phyloP scores from a whole-genome alignment of 441 rosid species.

The Populus hybrid region DNA sequence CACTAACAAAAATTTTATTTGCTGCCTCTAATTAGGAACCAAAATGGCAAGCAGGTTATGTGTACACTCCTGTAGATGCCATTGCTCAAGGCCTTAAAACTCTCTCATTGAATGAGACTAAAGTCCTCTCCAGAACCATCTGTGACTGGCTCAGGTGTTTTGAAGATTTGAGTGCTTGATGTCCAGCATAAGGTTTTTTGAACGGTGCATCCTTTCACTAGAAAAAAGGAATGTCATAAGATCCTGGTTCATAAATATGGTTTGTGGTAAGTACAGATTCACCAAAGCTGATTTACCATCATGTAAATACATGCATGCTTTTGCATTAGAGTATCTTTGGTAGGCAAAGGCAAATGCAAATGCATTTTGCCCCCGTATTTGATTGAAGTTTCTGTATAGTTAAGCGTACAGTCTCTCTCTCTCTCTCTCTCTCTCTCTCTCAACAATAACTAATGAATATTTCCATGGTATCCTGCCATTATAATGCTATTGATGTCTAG shows the following conservation, averaged over 20 bases:
- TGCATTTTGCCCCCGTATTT: neutral
- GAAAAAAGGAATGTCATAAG: neutral
- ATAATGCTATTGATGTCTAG: no score
- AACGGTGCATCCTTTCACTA: neutral
- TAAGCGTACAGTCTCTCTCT: neutral
- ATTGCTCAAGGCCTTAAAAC: slow-evolving; percentile 82
- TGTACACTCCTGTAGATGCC: slow-evolving; percentile 91
- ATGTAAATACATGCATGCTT: neutral
- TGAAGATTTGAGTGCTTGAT: slow-evolving; percentile 40
- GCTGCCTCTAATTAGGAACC: slow-evolving; percentile 54
- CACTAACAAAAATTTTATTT: slow-evolving; percentile 6
- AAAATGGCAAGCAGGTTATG: slow-evolving; percentile 77
- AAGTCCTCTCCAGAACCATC: slow-evolving; percentile 64
- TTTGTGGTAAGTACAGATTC: neutral
- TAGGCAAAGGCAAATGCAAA: neutral
- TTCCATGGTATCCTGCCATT: no score
- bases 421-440: no score
- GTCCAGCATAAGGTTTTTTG: neutral
- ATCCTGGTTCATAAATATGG: neutral
- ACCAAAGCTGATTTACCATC: neutral
- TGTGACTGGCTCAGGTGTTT: slow-evolving; percentile 65
- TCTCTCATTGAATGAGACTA: slow-evolving; percentile 65
- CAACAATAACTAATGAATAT: no score
- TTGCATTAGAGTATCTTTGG: neutral
- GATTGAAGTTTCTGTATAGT: neutral